Evolutionary conservation across 306 rosid genomes (phyloP).

Genomic region (Vigna angularis): DNA sequence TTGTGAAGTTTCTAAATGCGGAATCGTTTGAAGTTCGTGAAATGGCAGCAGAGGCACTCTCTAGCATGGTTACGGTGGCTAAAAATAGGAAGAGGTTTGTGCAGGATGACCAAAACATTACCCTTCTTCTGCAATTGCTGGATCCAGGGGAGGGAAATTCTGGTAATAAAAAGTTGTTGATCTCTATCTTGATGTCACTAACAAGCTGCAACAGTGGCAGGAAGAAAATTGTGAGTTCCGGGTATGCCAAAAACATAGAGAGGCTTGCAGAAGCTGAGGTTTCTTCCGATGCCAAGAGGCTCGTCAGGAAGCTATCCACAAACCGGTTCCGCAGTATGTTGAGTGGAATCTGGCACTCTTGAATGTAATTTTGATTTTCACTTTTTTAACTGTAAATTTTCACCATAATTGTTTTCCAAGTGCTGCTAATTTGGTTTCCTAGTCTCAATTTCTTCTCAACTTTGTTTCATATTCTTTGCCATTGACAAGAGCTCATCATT

Average conservation of each 20-base stretch:
- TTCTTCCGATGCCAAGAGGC: conserved; percentile 84
- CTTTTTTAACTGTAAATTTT: conserved; percentile 65
- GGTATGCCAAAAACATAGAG: conserved; percentile 75
- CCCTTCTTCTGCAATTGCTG: conserved; percentile 64
- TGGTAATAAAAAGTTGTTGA: conserved; percentile 63
- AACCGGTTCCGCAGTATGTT: conserved; percentile 80
- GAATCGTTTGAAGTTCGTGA: conserved; percentile 84
- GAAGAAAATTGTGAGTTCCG: conserved; percentile 76
- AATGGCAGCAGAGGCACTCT: conserved; percentile 82
- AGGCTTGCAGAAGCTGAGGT: conserved; percentile 85
- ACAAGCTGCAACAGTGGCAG: conserved; percentile 83
- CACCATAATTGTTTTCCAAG: conserved; percentile 43
- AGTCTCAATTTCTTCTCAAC: conserved; percentile 14
- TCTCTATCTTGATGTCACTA: conserved; percentile 75
- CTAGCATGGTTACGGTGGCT: conserved; percentile 69
- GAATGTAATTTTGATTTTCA: conserved; percentile 49
- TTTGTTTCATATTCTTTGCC: conserved; percentile 33
- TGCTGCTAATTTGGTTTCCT: conserved; percentile 45
- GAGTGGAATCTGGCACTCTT: conserved; percentile 83
- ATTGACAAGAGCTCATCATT: conserved; percentile 42
- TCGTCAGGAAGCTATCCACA: conserved; percentile 74
- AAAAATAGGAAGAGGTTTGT: conserved; percentile 79
- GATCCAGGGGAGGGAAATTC: conserved; percentile 65
- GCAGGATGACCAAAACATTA: conserved; percentile 74
- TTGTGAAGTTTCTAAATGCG: conserved; percentile 74